These are phyloP conservation scores for Coemansia sp. DNA, from an alignment of 371 early-diverging fungal genomes.

Conservation along the genomic window DNA sequence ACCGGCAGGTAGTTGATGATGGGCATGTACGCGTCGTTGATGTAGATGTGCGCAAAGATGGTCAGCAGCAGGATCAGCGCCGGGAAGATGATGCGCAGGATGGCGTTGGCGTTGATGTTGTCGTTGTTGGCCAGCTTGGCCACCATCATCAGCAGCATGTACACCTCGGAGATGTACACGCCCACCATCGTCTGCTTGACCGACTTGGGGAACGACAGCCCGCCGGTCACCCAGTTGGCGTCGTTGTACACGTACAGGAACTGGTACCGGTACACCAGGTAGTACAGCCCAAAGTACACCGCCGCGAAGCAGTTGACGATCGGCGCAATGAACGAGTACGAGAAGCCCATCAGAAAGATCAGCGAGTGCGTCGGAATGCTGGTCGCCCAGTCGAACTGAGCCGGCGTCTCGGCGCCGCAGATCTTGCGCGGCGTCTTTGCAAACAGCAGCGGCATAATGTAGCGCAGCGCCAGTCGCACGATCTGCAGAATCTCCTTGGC, in stretches of 20 bases:
- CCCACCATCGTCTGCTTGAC: conserved; percentile 70
- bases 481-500: conserved; percentile 69
- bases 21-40: conserved; percentile 66
- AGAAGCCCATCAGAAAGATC: conserved; percentile 68
- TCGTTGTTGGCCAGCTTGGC: conserved; percentile 49
- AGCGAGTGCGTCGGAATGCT: conserved; percentile 64
- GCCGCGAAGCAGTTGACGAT: conserved; percentile 74
- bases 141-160: conserved; percentile 69
- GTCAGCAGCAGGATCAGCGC: conserved; percentile 48
- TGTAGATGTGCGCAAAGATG: conserved; percentile 54
- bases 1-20: conserved; percentile 67
- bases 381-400: conserved; percentile 51
- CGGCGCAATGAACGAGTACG: conserved; percentile 80
- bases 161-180: conserved; percentile 67
- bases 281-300: conserved; percentile 71
- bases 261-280: conserved; percentile 77
- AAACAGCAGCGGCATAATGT: conserved; percentile 60
- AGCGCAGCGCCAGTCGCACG: conserved; percentile 64
- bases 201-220: conserved; percentile 67
- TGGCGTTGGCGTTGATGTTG: conserved; percentile 55
- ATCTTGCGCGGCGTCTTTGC: conserved; percentile 76
- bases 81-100: conserved; percentile 59
- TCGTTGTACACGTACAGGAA: conserved; percentile 75
- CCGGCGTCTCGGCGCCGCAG: conserved; percentile 55
- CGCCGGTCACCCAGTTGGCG: conserved; percentile 61